Conservation (phyloP, 2,329 filamentous ascomycete genomes). For the Clarireedia sp. region DNA sequence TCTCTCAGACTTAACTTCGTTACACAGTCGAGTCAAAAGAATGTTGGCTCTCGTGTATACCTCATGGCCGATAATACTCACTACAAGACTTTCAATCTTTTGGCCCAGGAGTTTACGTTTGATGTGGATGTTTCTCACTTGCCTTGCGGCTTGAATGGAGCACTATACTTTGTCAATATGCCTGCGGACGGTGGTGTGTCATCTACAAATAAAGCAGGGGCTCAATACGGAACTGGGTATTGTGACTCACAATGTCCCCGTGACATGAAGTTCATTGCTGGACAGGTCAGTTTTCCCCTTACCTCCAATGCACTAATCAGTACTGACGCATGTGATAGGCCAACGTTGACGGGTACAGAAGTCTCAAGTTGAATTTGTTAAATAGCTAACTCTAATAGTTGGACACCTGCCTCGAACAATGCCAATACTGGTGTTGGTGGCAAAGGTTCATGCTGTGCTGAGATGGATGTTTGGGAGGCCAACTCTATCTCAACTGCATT, state of each 20-base stretch:
- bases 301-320: too few species aligned
- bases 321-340: not conserved
- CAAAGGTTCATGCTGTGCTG: slow-evolving; percentile 55
- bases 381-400: slow-evolving; percentile 30
- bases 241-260: slow-evolving; percentile 52
- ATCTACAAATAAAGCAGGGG: slow-evolving; percentile 47
- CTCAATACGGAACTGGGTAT: slow-evolving; percentile 55
- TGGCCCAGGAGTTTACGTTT: slow-evolving; percentile 64
- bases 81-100: slow-evolving; percentile 58
- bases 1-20: slow-evolving; percentile 50
- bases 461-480: slow-evolving; percentile 63
- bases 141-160: slow-evolving; percentile 64
- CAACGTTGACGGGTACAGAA: slow-evolving; percentile 1
- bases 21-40: slow-evolving; percentile 39
- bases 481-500: slow-evolving; percentile 50
- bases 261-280: slow-evolving; percentile 46
- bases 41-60: slow-evolving; percentile 52
- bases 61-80: slow-evolving; percentile 53
- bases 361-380: not conserved
- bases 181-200: slow-evolving; percentile 49
- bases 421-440: slow-evolving; percentile 44
- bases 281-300: slow-evolving; percentile 30
- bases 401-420: slow-evolving; percentile 40
- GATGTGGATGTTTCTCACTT: slow-evolving; percentile 63
- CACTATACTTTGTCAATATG: slow-evolving; percentile 60